Evolutionary conservation across 2,329 filamentous ascomycete species (phyloP).

Genomic region (Diaporthe sp.): DNA sequence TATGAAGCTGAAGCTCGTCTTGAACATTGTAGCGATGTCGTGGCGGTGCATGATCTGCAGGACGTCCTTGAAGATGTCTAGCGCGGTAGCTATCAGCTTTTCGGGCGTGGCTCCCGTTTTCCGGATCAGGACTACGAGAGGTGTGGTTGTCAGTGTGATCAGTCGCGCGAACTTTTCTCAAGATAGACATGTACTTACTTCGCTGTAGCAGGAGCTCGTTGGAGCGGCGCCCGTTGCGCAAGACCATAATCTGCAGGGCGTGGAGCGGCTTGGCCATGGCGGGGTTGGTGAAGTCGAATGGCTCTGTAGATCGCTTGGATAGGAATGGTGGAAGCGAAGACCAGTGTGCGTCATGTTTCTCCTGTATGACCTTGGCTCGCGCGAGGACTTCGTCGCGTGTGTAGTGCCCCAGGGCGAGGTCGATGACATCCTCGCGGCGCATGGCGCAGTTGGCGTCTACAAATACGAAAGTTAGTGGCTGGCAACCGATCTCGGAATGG

Average conservation of each 20-base stretch:
- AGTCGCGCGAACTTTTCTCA: no score
- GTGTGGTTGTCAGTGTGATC: neutral
- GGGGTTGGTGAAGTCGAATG: conserved; percentile 42
- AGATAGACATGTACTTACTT: neutral
- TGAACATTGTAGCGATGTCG: conserved; percentile 51
- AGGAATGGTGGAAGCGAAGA: conserved; percentile 45
- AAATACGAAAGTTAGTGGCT: neutral
- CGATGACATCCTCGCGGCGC: conserved; percentile 51
- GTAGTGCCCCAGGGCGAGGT: conserved; percentile 49
- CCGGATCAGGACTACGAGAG: conserved; percentile 46
- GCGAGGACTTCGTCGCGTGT: conserved; percentile 47
- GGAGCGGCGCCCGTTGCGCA: conserved; percentile 44
- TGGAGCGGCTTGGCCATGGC: conserved; percentile 39
- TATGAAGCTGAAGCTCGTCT: conserved; percentile 47
- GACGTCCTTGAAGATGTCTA: conserved; percentile 49
- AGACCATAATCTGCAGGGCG: conserved; percentile 36
- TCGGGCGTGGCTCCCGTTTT: conserved; percentile 49
- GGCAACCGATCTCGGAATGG: neutral
- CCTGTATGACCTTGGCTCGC: conserved; percentile 39
- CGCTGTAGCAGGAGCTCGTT: conserved; percentile 38
- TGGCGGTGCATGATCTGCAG: conserved; percentile 48
- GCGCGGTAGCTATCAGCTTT: conserved; percentile 47
- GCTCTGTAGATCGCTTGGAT: conserved; percentile 36
- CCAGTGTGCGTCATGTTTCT: conserved; percentile 43
- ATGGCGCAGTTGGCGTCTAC: conserved; percentile 43